phyloP scores from a whole-genome alignment of 2,329 filamentous ascomycete species.

The Tolypocladium amazonense region DNA sequence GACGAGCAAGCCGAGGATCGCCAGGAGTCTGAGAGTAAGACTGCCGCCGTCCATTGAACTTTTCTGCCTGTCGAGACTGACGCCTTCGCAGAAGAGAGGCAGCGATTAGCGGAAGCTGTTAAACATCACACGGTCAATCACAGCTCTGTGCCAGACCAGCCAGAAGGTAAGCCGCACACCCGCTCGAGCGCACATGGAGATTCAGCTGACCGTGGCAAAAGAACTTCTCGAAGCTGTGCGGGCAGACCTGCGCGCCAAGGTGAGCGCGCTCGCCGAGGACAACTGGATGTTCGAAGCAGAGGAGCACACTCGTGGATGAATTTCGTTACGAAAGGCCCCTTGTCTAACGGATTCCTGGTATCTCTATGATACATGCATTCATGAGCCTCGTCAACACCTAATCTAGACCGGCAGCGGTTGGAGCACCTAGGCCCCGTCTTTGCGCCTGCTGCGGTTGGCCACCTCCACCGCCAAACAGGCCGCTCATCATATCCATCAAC shows the following conservation, averaged over 20 bases:
- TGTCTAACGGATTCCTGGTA: not conserved
- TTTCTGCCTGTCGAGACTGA: not conserved
- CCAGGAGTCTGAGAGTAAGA: slow-evolving; percentile 42
- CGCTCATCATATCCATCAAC: slow-evolving; percentile 96
- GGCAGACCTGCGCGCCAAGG: slow-evolving; percentile 61
- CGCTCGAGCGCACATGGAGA: not conserved
- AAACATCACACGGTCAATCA: slow-evolving; percentile 49
- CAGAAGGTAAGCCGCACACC: slow-evolving; percentile 45
- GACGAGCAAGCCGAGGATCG: slow-evolving; percentile 48
- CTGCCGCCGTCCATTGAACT: not conserved
- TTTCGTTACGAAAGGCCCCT: slow-evolving; percentile 14
- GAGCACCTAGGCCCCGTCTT: slow-evolving; percentile 35
- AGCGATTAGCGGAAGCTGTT: slow-evolving; percentile 49
- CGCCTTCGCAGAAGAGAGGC: slow-evolving; percentile 39
- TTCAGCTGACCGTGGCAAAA: slow-evolving; percentile 16
- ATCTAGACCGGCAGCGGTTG: slow-evolving; percentile 49
- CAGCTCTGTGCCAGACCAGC: slow-evolving; percentile 46
- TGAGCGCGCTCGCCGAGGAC: slow-evolving; percentile 66
- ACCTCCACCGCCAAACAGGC: slow-evolving; percentile 72
- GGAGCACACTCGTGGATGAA: slow-evolving; percentile 31
- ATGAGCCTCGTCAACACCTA: slow-evolving; percentile 16
- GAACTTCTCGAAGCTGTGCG: slow-evolving; percentile 62
- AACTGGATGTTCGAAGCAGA: slow-evolving; percentile 86
- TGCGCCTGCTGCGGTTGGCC: slow-evolving; percentile 28
- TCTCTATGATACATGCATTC: slow-evolving; percentile 4